Evolutionary conservation across 306 rosid genomes (phyloP), one percentile per base, ranked within the genome.

Genomic region (Dicorynia guianensis): DNA sequence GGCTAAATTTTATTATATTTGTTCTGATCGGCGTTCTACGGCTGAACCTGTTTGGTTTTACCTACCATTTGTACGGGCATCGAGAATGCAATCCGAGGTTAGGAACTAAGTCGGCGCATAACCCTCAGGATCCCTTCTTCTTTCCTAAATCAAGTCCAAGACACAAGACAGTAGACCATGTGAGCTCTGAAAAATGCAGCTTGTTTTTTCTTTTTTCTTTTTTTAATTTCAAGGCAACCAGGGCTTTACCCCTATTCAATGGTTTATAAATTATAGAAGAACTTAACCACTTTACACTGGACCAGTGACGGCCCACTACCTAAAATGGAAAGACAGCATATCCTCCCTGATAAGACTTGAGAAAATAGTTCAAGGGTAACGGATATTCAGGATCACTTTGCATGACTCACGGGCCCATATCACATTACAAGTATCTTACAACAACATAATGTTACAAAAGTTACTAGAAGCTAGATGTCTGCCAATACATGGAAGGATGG

Each of bases 361-460:
- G 48, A 53, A 7, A 62, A 69, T 58, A 19, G 43, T 67, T 48
- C 6, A 13, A 69, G 49, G 42, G 67, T 77, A 63, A 71, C 56
- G 15, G 67, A 68, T 64, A 65, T 52, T 65, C 75, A 72, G 60
- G 71, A 55, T 75, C 35, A 74, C 70, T 52, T 55, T 61, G 85
- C 82, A 87, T 48, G 76, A 67, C 30, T 75, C 71, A 74, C 80
- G 79, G 66, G 73, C 72, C 49, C 77, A 68, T 63, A 85, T 75
- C 79, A 91, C 87, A 89, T 63, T 75, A 81, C 90, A 87, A 68
- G 80, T 77, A 87, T 79, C 56, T 78, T 82, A 93, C 89, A 87
- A 59, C 82, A 86, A 59, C 82, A 86, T 11, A 79, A 72, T 66
- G 81, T 70, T 80, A 88, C 89, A 79, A 71, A 43, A 78, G 62